Evolutionary conservation across 2,329 filamentous ascomycete genomes (phyloP).

Genomic region (Pseudogymnoascus destructans): DNA sequence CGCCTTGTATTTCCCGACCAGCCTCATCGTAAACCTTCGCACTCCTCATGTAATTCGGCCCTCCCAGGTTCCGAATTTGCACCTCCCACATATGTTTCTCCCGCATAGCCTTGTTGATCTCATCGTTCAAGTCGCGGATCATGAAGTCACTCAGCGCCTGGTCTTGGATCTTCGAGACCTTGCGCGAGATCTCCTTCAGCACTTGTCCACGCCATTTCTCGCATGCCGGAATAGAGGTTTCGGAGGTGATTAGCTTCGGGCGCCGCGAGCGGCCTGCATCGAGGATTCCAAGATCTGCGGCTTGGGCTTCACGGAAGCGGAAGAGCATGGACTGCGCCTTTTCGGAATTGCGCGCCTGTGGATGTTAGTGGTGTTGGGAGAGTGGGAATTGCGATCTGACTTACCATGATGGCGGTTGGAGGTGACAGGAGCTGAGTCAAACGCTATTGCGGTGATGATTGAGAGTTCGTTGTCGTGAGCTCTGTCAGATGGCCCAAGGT

Average conservation of each 20-base stretch:
- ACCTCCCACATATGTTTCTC: slow-evolving; percentile 99
- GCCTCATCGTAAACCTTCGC: slow-evolving; percentile 42
- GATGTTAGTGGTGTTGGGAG: not conserved
- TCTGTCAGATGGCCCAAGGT: not conserved
- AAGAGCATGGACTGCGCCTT: slow-evolving; percentile 99
- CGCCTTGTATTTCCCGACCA: slow-evolving; percentile 43
- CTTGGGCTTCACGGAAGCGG: slow-evolving; percentile 96
- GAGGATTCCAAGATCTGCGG: slow-evolving; percentile 89
- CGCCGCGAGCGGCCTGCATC: slow-evolving; percentile 81
- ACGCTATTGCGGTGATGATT: not conserved
- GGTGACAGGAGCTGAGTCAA: not conserved
- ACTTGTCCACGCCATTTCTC: slow-evolving; percentile 98
- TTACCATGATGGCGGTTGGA: slow-evolving; percentile 22
- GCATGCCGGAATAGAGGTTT: slow-evolving; percentile 71
- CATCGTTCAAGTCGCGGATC: slow-evolving; percentile 94
- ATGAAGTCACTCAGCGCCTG: slow-evolving; percentile 85
- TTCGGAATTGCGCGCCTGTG: slow-evolving; percentile 85
- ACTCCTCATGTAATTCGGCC: slow-evolving; percentile 37
- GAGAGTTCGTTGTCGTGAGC: not conserved
- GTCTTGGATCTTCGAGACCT: slow-evolving; percentile 93
- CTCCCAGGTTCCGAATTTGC: slow-evolving; percentile 88
- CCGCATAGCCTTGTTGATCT: slow-evolving; percentile 98
- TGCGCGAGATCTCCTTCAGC: slow-evolving; percentile 91
- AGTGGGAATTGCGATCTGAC: not conserved
- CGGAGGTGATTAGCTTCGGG: slow-evolving; percentile 79